Percentiles rank a stretch among this genome's conserved stretches.
Evolutionary conservation across 495 filamentous ascomycete species (phyloP).

Genomic region (Xylaria nigripes): DNA sequence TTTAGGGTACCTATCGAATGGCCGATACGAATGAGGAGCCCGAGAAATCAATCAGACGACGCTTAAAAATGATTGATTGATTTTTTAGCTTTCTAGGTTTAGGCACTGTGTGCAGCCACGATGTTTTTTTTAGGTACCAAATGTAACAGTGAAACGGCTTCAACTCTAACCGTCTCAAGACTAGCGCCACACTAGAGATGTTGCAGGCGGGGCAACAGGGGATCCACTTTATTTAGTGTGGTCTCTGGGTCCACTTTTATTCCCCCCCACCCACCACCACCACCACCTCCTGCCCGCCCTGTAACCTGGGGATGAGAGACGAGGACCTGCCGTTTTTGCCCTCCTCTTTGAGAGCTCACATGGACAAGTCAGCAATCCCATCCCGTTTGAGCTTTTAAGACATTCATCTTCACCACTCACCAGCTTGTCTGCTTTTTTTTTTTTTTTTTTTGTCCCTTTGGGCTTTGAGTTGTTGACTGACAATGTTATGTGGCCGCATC

Average conservation of each 20-base stretch:
- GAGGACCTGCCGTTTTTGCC: neutral
- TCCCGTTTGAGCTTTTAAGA: neutral
- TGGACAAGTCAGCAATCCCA: conserved; percentile 10
- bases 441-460: too few species aligned
- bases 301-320: neutral
- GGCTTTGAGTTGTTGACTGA: neutral
- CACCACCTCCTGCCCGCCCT: neutral
- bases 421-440: neutral
- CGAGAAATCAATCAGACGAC: neutral
- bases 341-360: conserved; percentile 5
- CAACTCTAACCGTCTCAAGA: neutral
- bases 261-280: neutral
- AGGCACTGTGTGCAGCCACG: neutral
- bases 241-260: neutral
- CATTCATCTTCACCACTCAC: neutral
- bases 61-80: neutral
- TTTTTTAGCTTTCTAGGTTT: neutral
- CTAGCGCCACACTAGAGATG: neutral
- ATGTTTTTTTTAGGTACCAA: neutral
- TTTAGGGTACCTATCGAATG: too few species aligned
- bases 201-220: neutral
- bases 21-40: neutral
- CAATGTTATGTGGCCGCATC: neutral
- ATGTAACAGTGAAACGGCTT: neutral
- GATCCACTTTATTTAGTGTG: neutral